Evolutionary conservation across 2,329 filamentous ascomycete species (phyloP), one percentile per base, ranked within the genome.

Genomic region (Microcyclospora pomicola): DNA sequence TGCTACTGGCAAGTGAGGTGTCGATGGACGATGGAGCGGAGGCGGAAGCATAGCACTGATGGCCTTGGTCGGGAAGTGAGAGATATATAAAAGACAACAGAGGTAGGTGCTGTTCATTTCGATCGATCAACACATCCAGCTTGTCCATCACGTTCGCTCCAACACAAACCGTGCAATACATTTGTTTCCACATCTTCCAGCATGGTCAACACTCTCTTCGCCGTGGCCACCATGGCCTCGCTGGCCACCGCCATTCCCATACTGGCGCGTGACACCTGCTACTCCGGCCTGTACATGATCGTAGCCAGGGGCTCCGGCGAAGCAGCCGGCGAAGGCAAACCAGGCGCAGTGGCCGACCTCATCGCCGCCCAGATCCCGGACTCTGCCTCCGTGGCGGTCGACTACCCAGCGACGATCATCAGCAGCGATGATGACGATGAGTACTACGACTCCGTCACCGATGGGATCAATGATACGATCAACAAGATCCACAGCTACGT

Each of bases 301-400:
- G 56, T 60, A 5, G 57, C 56, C 0, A 53, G 60, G 7, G 59
- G 54, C 10, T 54, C 49, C 27, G 55, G 53, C 13, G 58, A 60
- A 47, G n/a, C 34, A 9, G 46, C 49, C 2, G 15, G 58, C 2
- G 50, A 58, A 31, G 60, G 59, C n/a, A 47, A 54, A 6, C 51
- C 56, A 14, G 54, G 51, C 6, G 30, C 42, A 13, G 53, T 63
- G 4, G 57, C 58, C 2, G 47, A 50, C 15, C 39, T 51, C 35
- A 51, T 62, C 3, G 49, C 53, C 34, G 36, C 48, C 9, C 29
- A 41, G 11, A 41, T 61, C 5, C 54, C 59, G 0, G 53, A 56
- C 12, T 60, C 59, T 2, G 50, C 55, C 34, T 50, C 53, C 2
- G 53, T 52, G 31, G 49, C 58, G 1, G 56, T 61, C 10, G 51